These are phyloP conservation scores for Globisporangium rhizosaccharum DNA, from an alignment of 352 stramenopile genomes.

Conservation along the genomic window DNA sequence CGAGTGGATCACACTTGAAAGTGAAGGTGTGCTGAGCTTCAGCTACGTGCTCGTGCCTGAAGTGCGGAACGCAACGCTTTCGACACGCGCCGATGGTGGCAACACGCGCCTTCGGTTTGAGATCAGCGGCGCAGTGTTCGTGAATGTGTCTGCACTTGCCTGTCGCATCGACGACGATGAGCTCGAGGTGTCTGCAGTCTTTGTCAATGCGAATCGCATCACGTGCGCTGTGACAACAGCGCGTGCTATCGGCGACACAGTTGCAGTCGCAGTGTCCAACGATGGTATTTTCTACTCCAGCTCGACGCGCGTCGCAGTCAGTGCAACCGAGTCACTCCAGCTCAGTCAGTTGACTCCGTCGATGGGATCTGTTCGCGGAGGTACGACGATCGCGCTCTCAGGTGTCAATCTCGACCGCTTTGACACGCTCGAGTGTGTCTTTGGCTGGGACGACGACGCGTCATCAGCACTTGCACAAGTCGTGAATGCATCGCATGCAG, in stretches of 20 bases:
- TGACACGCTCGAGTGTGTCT: conserved; percentile 23
- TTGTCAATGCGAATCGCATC: conserved; percentile 12
- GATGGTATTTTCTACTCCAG: conserved; percentile 25
- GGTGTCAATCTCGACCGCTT: conserved; percentile 14
- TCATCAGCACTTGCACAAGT: conserved; percentile 10
- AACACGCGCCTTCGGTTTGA: background rate
- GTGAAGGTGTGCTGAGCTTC: conserved; percentile 9
- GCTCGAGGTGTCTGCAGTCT: conserved; percentile 5
- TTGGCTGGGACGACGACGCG: conserved; percentile 24
- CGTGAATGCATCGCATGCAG: conserved; percentile 23
- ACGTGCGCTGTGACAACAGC: conserved; percentile 6
- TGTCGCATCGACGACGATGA: conserved; percentile 8
- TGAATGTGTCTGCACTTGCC: background rate
- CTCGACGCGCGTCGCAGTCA: conserved; percentile 3
- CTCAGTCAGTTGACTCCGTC: conserved; percentile 20
- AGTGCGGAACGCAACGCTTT: conserved; percentile 14
- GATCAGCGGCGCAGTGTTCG: conserved; percentile 1
- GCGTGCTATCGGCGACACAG: background rate
- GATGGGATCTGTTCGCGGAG: conserved; percentile 16
- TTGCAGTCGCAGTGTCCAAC: conserved; percentile 30
- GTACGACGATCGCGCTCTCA: conserved; percentile 17
- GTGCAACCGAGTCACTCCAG: conserved; percentile 2
- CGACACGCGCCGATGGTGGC: background rate
- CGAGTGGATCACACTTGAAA: background rate
- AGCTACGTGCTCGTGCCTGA: conserved; percentile 22